These are phyloP conservation scores for Alternaria alternata DNA, from an alignment of 2,329 filamentous ascomycete genomes.

Conservation along the genomic window DNA sequence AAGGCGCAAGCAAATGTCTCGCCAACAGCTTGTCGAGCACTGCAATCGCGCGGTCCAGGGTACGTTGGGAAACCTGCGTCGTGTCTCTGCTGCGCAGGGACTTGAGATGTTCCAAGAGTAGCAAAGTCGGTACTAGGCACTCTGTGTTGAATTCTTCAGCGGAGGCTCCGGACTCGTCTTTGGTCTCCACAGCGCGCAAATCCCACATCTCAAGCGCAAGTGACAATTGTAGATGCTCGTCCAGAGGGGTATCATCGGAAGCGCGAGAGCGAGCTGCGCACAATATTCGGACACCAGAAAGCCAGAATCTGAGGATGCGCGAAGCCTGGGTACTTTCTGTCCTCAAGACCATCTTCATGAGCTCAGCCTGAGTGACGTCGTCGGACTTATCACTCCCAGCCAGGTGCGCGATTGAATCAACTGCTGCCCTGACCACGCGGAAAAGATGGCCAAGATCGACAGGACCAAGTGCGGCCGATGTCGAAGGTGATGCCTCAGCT, in stretches of 20 bases:
- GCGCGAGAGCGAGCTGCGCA: background rate
- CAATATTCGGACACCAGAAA: slow-evolving; percentile 35
- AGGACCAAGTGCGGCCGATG: slow-evolving; percentile 20
- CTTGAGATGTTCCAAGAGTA: slow-evolving; percentile 34
- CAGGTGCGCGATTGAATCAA: slow-evolving; percentile 32
- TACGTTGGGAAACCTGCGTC: background rate
- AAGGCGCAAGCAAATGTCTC: slow-evolving; percentile 54
- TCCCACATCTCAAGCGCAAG: slow-evolving; percentile 46
- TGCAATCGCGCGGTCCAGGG: slow-evolving; percentile 21
- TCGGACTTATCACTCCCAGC: slow-evolving; percentile 20
- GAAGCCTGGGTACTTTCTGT: slow-evolving; percentile 47
- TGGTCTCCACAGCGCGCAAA: slow-evolving; percentile 35
- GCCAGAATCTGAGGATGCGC: slow-evolving; percentile 48
- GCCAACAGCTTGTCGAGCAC: slow-evolving; percentile 50
- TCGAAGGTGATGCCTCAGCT: slow-evolving; percentile 25
- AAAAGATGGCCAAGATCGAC: slow-evolving; percentile 34
- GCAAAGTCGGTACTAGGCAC: slow-evolving; percentile 45
- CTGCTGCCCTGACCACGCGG: slow-evolving; percentile 24
- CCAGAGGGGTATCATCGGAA: background rate
- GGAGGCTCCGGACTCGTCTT: slow-evolving; percentile 40
- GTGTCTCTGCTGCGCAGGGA: slow-evolving; percentile 5
- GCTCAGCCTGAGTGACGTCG: slow-evolving; percentile 39
- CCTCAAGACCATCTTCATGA: slow-evolving; percentile 48
- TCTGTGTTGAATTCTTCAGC: slow-evolving; percentile 50
- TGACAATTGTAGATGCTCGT: slow-evolving; percentile 31